phyloP scores from a whole-genome alignment of 2,329 filamentous ascomycete genomes.

The Aspergillus sp. region DNA sequence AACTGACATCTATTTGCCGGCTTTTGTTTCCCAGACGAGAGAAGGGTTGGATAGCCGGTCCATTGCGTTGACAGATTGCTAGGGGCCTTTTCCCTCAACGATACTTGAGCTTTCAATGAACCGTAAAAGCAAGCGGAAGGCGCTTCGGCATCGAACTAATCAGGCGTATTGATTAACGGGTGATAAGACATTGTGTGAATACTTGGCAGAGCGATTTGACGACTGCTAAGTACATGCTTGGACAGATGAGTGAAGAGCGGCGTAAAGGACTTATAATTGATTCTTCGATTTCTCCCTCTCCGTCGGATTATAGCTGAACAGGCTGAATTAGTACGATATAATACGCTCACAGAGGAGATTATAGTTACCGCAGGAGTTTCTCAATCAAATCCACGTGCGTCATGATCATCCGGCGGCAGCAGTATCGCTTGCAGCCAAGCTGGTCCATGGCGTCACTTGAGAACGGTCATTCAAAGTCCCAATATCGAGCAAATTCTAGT shows the following conservation, averaged over 20 bases:
- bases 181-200: not conserved
- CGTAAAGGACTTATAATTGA: not conserved
- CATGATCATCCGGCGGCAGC: slow-evolving; percentile 99
- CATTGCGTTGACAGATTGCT: not conserved
- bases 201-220: not conserved
- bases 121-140: not conserved
- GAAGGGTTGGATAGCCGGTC: not conserved
- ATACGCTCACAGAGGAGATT: not conserved
- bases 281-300: slow-evolving; percentile 20
- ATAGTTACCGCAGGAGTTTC: slow-evolving; percentile 84
- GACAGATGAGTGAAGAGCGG: not conserved
- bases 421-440: slow-evolving; percentile 91
- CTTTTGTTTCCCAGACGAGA: not conserved
- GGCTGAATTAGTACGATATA: not conserved
- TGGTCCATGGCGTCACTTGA: slow-evolving; percentile 91
- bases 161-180: not conserved
- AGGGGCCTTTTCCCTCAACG: not conserved
- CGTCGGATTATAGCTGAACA: slow-evolving; percentile 31
- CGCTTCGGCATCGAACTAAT: not conserved
- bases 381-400: slow-evolving; percentile 98
- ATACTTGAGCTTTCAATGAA: not conserved
- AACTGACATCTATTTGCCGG: not conserved
- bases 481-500: not conserved
- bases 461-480: slow-evolving; percentile 10
- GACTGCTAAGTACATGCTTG: not conserved